Percentiles rank a stretch among this genome's conserved stretches.
Evolutionary conservation across 345 rosid species (phyloP).

Genomic region (Eucalyptus cloeziana): DNA sequence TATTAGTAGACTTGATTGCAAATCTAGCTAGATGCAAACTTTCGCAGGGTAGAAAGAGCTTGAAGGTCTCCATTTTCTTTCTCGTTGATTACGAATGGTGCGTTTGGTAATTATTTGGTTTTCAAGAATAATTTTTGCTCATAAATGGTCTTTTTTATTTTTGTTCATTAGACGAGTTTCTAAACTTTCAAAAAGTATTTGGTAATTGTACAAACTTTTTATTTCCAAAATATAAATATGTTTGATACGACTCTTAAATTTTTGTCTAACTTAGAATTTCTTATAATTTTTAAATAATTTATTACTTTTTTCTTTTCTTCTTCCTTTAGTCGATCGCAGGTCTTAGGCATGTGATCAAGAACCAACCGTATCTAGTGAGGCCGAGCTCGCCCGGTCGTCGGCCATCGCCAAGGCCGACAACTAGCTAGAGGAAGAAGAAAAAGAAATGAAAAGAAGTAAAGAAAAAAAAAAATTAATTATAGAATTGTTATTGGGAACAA

Average conservation of each 20-base stretch:
- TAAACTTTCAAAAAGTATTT: fast-evolving
- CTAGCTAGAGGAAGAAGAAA: fast-evolving
- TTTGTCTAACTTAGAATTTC: fast-evolving
- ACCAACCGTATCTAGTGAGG: fast-evolving
- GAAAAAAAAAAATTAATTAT: too few relatives aligned
- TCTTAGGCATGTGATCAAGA: fast-evolving
- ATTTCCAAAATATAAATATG: fast-evolving
- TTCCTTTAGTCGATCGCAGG: fast-evolving
- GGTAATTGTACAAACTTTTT: fast-evolving
- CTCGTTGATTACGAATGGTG: fast-evolving
- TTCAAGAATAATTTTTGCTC: too few relatives aligned
- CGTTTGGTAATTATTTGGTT: fast-evolving
- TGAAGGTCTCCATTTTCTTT: background rate
- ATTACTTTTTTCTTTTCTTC: too few relatives aligned
- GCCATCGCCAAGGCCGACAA: fast-evolving
- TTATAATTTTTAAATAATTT: too few relatives aligned
- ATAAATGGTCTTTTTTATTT: too few relatives aligned
- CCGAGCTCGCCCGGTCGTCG: fast-evolving
- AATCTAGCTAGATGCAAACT: background rate
- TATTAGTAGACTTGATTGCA: background rate
- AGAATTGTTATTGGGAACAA: too few relatives aligned
- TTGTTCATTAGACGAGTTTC: too few relatives aligned
- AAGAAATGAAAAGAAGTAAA: too few relatives aligned
- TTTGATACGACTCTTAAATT: fast-evolving
- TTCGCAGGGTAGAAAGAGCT: background rate